phyloP scores from a whole-genome alignment of 2,329 filamentous ascomycete genomes.

The Huntiella decipiens region DNA sequence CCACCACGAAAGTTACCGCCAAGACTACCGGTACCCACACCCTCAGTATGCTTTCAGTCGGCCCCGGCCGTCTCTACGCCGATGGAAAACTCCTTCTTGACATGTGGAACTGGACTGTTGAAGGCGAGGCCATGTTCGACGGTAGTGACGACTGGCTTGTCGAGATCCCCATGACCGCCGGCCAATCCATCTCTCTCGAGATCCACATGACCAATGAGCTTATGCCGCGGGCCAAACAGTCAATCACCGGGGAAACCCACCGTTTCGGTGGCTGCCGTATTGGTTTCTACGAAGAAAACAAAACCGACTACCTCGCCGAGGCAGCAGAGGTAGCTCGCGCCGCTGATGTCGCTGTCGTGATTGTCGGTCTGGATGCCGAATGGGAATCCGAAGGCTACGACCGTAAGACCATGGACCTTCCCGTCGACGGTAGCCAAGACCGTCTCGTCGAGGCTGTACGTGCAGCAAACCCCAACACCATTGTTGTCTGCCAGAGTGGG shows the following conservation, averaged over 20 bases:
- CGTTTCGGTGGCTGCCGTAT: slow-evolving; percentile 54
- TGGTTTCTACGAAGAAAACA: slow-evolving; percentile 49
- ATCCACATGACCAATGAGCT: slow-evolving; percentile 50
- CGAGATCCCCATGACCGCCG: slow-evolving; percentile 38
- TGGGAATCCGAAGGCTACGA: slow-evolving; percentile 63
- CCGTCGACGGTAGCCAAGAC: slow-evolving; percentile 39
- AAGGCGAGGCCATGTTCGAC: slow-evolving; percentile 53
- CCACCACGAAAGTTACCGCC: slow-evolving; percentile 40
- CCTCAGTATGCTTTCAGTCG: slow-evolving; percentile 49
- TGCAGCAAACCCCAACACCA: slow-evolving; percentile 42
- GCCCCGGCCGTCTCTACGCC: slow-evolving; percentile 41
- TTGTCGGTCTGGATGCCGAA: slow-evolving; percentile 52
- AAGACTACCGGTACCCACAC: slow-evolving; percentile 42
- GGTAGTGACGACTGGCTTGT: slow-evolving; percentile 46
- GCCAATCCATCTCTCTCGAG: slow-evolving; percentile 39
- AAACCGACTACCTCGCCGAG: slow-evolving; percentile 41
- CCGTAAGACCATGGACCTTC: slow-evolving; percentile 53
- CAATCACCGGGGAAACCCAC: slow-evolving; percentile 35
- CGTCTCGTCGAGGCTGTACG: slow-evolving; percentile 43
- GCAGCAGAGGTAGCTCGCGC: slow-evolving; percentile 41
- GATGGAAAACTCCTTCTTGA: slow-evolving; percentile 41
- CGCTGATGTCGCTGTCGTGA: slow-evolving; percentile 48
- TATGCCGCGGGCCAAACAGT: slow-evolving; percentile 40
- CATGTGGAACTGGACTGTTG: slow-evolving; percentile 50
- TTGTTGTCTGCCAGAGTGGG: slow-evolving; percentile 53